Evolutionary conservation across 495 filamentous ascomycete species (phyloP), one percentile per base, ranked within the genome.

Genomic region (Evernia prunastri): DNA sequence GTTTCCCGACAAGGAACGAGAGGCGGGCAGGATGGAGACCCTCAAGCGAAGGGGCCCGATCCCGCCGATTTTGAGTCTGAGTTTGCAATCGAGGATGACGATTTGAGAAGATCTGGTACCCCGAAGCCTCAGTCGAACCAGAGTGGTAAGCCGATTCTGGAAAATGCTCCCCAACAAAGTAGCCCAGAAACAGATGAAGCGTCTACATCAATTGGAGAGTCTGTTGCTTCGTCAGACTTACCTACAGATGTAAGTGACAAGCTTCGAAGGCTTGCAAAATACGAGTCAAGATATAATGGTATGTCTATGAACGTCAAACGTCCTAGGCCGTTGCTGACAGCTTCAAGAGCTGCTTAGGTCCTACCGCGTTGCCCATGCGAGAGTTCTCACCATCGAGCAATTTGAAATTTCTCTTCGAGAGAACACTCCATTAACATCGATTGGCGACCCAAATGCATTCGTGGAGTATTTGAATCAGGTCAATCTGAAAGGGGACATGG

Each of bases 381-480:
- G 90, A 36, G 89, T 91, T 36, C 80, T 86, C 9, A 82, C 86
- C 3, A 96, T 97, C 69, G 94, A 97, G 70, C 88, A 89, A 0
- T 97, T 98, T 70, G 94, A 98, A 77, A 89, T 89, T 56, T 84
- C 87, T 3, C 80, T 98, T 11, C 88, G 88, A 70, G 94, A 98
- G 69, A 89, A 92, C 64, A 97, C 95, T 0, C 93, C 94, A 0
- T 76, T 97, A 27, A 88, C 90, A 20, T 90, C 89, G 5, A 96
- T 97, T 63, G 82, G 79, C 59, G 95, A 98, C 64, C 89, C 92
- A 0, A 84, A 85, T 66, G 87, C 91, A 2, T 76, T 98, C 37
- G 86, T 93, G 5, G 94, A 97, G 75, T 98, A 97, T 72, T 81
- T 98, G n/a, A 94, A 87, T 67, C 91, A 96, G 73, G 76, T 96